Percentiles rank a stretch among this genome's conserved stretches.
Conservation (phyloP, 2,329 filamentous ascomycete genomes). For the Erysiphe pulchra region DNA sequence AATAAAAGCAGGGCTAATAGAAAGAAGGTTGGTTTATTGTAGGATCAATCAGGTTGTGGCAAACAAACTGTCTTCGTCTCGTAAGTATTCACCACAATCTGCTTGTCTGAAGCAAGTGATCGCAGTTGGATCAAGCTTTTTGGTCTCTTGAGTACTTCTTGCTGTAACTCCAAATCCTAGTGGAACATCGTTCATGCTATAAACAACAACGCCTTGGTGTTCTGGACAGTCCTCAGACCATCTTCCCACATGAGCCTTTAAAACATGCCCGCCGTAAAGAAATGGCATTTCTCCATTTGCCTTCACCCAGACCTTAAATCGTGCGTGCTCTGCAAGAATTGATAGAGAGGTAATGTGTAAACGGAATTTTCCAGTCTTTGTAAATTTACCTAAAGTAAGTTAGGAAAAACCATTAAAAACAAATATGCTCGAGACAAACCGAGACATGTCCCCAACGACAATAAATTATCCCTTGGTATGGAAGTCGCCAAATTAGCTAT, state of each 20-base stretch:
- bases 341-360: slow-evolving; percentile 74
- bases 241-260: slow-evolving; percentile 51
- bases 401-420: slow-evolving; percentile 3
- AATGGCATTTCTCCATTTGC: slow-evolving; percentile 95
- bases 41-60: slow-evolving; percentile 15
- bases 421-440: slow-evolving; percentile 16
- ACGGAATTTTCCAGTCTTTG: slow-evolving; percentile 86
- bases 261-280: slow-evolving; percentile 74
- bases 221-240: slow-evolving; percentile 84
- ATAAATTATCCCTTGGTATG: slow-evolving; percentile 54
- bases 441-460: slow-evolving; percentile 73
- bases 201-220: slow-evolving; percentile 74
- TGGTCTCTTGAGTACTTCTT: slow-evolving; percentile 60
- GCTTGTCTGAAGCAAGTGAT: slow-evolving; percentile 78
- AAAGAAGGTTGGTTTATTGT: too few relatives aligned
- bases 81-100: slow-evolving; percentile 81
- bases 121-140: slow-evolving; percentile 69
- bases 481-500: slow-evolving; percentile 80
- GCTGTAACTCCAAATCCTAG: slow-evolving; percentile 81
- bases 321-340: slow-evolving; percentile 68
- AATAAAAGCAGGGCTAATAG: too few relatives aligned
- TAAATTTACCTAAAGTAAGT: slow-evolving; percentile 51
- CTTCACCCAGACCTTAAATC: slow-evolving; percentile 96
- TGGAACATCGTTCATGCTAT: slow-evolving; percentile 82
- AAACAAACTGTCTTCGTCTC: slow-evolving; percentile 50